Percentiles rank a stretch among this genome's conserved stretches.
phyloP scores from a whole-genome alignment of 2,329 filamentous ascomycete genomes.

The Fusarium lyarnte region DNA sequence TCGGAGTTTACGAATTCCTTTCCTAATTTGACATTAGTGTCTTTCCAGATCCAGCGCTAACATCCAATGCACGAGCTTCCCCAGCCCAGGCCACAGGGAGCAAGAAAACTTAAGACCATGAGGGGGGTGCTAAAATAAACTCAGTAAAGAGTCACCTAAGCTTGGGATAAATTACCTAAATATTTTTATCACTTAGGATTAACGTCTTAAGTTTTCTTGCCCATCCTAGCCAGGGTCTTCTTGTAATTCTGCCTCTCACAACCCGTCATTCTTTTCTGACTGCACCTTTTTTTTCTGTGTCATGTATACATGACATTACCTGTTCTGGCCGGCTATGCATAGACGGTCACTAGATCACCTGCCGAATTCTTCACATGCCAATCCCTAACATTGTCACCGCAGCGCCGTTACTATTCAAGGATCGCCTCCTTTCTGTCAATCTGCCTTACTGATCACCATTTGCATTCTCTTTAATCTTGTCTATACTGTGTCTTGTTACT shows the following conservation, averaged over 20 bases:
- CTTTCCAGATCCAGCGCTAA: background rate
- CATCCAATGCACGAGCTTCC: background rate
- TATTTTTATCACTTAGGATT: too few relatives aligned
- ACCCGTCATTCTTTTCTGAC: background rate
- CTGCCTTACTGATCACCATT: background rate
- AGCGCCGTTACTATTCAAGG: background rate
- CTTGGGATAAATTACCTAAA: too few relatives aligned
- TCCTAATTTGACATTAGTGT: background rate
- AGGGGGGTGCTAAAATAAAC: too few relatives aligned
- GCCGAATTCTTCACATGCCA: background rate
- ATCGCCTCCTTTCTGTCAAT: background rate
- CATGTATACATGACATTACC: background rate
- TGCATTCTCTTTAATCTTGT: fast-evolving
- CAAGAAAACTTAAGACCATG: too few relatives aligned
- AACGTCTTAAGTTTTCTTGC: too few relatives aligned
- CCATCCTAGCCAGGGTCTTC: too few relatives aligned
- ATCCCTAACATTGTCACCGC: background rate
- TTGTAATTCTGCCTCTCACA: background rate
- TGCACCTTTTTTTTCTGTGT: background rate
- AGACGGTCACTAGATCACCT: background rate
- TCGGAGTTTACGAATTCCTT: background rate
- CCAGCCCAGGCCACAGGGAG: background rate
- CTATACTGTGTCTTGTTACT: fast-evolving
- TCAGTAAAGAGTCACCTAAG: too few relatives aligned
- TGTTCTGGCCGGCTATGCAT: background rate